Conservation (phyloP, 2,329 filamentous ascomycete genomes). For the Ascochyta clinopodiicola region DNA sequence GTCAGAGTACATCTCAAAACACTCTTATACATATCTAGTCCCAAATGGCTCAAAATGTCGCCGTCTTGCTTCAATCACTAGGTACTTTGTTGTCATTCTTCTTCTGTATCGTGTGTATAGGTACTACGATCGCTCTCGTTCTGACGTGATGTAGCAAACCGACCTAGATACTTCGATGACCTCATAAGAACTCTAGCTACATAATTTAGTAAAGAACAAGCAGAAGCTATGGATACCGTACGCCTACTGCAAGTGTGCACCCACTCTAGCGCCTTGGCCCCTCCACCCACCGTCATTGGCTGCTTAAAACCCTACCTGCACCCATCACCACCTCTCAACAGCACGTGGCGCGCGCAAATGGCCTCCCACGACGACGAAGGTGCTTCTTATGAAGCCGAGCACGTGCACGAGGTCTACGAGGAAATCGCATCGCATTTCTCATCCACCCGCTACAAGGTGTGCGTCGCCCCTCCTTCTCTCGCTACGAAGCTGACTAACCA, state of each 20-base stretch:
- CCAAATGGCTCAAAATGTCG: no score
- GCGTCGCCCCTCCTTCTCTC: slow-evolving; percentile 26
- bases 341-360: slow-evolving; percentile 19
- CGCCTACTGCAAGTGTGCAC: no score
- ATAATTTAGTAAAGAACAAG: not conserved
- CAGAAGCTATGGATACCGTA: no score
- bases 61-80: no score
- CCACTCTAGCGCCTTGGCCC: slow-evolving; percentile 3
- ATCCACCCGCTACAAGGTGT: slow-evolving; percentile 74
- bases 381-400: slow-evolving; percentile 76
- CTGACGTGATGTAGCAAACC: no score
- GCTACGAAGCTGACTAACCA: slow-evolving; percentile 24
- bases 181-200: not conserved
- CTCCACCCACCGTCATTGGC: slow-evolving; percentile 9
- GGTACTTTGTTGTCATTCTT: no score
- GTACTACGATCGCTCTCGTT: no score
- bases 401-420: slow-evolving; percentile 93
- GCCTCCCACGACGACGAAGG: slow-evolving; percentile 41
- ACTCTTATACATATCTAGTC: not conserved
- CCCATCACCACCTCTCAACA: not conserved
- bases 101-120: no score
- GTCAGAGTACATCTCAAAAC: not conserved
- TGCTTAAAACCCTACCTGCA: slow-evolving; percentile 11
- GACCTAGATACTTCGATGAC: no score
- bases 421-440: slow-evolving; percentile 86